Evolutionary conservation across 2,329 filamentous ascomycete genomes (phyloP).

Genomic region (Chaetomiaceae sp.): DNA sequence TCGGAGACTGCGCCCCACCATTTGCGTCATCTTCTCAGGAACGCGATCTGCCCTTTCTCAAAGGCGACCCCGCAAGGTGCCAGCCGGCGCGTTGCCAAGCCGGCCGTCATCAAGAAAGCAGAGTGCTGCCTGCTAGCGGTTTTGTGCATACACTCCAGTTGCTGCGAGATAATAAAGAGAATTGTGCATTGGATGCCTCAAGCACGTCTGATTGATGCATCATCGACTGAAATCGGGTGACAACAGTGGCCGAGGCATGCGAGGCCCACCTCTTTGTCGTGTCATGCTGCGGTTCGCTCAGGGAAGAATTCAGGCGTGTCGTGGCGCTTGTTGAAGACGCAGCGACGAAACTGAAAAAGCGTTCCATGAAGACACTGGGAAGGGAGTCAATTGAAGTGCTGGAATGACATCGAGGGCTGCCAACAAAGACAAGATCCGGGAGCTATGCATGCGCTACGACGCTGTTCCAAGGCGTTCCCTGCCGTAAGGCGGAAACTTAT

Average conservation of each 20-base stretch:
- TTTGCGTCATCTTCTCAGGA: constrained; percentile 3
- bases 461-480: constrained; percentile 20
- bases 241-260: background rate
- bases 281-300: constrained; percentile 1
- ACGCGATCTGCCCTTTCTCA: background rate
- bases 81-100: constrained; percentile 4
- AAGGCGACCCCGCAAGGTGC: background rate
- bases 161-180: background rate
- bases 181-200: background rate
- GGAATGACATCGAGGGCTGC: background rate
- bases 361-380: no score
- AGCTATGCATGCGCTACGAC: constrained; percentile 12
- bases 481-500: background rate
- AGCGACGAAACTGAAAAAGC: no score
- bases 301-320: background rate
- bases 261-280: background rate
- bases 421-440: no score
- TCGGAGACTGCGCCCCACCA: background rate
- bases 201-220: background rate
- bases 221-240: background rate
- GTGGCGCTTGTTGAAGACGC: no score
- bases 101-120: constrained; percentile 1
- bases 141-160: no score
- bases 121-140: no score
- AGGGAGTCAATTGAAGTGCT: no score